These are phyloP conservation scores for Colletotrichum siamense DNA, from an alignment of 2,329 filamentous ascomycete genomes.

Conservation along the genomic window DNA sequence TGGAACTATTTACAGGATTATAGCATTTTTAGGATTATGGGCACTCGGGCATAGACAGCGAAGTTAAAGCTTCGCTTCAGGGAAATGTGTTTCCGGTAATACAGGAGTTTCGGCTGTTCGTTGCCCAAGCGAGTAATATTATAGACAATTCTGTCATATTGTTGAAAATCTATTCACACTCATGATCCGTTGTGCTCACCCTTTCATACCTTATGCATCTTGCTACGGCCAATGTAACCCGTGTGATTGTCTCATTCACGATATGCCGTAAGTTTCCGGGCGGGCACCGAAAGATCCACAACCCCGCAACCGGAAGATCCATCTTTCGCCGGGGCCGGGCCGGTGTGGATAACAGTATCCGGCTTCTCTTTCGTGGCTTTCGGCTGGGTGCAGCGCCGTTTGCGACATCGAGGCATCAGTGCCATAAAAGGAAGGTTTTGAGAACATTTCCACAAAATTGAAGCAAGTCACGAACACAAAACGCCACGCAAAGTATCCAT, in stretches of 20 bases:
- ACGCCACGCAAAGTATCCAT: background rate
- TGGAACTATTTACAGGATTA: constrained; percentile 47
- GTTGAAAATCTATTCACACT: background rate
- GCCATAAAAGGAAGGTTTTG: background rate
- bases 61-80: background rate
- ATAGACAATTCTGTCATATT: background rate
- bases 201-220: rapidly evolving
- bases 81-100: rapidly evolving
- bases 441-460: background rate
- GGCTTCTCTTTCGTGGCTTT: background rate
- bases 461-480: background rate
- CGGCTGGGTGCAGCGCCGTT: background rate
- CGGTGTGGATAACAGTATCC: background rate
- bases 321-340: background rate
- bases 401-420: rapidly evolving
- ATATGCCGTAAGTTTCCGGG: background rate
- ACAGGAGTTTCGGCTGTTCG: background rate
- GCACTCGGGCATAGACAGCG: constrained; percentile 35
- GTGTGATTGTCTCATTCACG: rapidly evolving
- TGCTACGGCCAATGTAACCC: background rate
- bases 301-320: background rate
- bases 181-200: background rate
- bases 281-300: background rate
- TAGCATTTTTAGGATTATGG: constrained; percentile 47
- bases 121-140: rapidly evolving